Percentiles rank a stretch among this genome's conserved stretches.
phyloP scores from a whole-genome alignment of 1,139 yeast species.

The Pichia sp. region DNA sequence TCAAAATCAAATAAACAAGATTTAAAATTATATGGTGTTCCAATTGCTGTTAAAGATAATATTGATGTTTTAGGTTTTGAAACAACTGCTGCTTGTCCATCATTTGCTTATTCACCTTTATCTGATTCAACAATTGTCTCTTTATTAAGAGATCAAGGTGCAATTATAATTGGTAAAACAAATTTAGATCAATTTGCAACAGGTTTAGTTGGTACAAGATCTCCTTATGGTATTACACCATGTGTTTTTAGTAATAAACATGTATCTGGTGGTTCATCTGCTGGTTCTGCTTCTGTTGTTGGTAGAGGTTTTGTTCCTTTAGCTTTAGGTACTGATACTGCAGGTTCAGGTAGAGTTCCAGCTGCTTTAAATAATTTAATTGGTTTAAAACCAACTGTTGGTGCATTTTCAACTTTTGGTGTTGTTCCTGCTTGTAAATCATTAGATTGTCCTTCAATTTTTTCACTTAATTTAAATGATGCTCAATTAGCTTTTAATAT shows the following conservation, averaged over 20 bases:
- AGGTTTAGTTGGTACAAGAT: conserved; percentile 89
- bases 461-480: conserved; percentile 69
- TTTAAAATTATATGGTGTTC: conserved; percentile 80
- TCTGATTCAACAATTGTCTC: conserved; percentile 70
- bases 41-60: conserved; percentile 90
- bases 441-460: conserved; percentile 84
- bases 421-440: conserved; percentile 98
- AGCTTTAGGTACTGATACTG: conserved; percentile 92
- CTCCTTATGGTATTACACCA: conserved; percentile 87
- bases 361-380: conserved; percentile 90
- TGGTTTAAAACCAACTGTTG: conserved; percentile 89
- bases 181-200: conserved; percentile 96
- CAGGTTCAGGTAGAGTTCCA: conserved; percentile 98
- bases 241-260: conserved; percentile 68
- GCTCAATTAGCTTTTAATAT: conserved; percentile 71
- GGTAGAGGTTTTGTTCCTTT: conserved; percentile 85
- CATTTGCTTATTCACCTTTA: conserved; percentile 60
- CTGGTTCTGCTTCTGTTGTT: conserved; percentile 91
- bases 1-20: conserved; percentile 46
- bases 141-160: conserved; percentile 73
- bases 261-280: conserved; percentile 90
- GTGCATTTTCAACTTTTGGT: conserved; percentile 76
- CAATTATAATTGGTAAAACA: conserved; percentile 86
- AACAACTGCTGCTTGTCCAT: conserved; percentile 95
- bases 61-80: conserved; percentile 76